Conservation (phyloP, 2,329 filamentous ascomycete species). For the Neopestalotiopsis clavispora region DNA sequence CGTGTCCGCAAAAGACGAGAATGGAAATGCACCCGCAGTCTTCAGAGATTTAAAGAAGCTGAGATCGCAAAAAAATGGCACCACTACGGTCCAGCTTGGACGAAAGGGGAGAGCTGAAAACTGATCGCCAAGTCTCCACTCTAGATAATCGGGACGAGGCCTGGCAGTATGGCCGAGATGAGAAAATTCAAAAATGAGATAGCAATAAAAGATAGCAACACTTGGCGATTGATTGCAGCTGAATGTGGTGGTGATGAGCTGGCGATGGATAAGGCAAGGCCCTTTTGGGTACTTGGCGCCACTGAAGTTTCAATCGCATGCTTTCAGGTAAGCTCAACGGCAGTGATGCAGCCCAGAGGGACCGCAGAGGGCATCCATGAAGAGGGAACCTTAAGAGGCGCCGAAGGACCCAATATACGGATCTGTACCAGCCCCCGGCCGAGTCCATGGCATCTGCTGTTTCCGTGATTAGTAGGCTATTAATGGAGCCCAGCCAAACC, state of each 20-base stretch:
- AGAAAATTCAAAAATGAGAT: too few relatives aligned
- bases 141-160: not conserved
- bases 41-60: not conserved
- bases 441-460: not conserved
- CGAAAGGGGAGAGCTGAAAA: not conserved
- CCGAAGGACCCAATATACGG: not conserved
- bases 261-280: not conserved
- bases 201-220: not conserved
- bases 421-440: not conserved
- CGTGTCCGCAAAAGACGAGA: not conserved
- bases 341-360: not conserved
- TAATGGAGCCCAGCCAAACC: not conserved
- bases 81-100: not conserved
- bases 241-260: not conserved
- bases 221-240: not conserved
- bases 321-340: not conserved
- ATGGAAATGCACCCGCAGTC: not conserved
- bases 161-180: not conserved
- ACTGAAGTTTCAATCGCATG: not conserved
- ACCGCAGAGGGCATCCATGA: not conserved
- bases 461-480: not conserved
- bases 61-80: not conserved
- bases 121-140: not conserved
- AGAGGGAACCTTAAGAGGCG: not conserved
- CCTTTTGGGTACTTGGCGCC: not conserved